Evolutionary conservation across 2,329 filamentous ascomycete genomes (phyloP).

Genomic region (Bipolaris gigantea): DNA sequence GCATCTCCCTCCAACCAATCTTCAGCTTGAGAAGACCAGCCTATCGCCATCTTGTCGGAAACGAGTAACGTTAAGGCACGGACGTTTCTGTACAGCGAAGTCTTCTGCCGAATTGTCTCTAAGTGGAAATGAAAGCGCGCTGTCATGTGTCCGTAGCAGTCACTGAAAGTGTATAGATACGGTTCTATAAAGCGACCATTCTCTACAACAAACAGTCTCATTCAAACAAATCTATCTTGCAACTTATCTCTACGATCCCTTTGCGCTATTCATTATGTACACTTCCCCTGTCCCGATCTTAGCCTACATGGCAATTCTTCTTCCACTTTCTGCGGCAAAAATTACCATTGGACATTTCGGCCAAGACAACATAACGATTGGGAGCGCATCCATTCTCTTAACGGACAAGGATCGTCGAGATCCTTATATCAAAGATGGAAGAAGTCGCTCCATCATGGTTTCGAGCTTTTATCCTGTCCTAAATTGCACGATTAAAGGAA

Average conservation of each 20-base stretch:
- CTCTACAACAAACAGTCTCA: not conserved
- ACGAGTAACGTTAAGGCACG: not conserved
- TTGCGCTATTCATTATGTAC: not conserved
- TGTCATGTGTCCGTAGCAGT: too few species aligned
- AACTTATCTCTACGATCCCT: not conserved
- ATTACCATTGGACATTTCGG: slow-evolving; percentile 10
- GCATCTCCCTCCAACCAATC: not conserved
- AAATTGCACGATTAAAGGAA: slow-evolving; percentile 13
- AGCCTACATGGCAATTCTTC: not conserved
- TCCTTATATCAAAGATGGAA: slow-evolving; percentile 23
- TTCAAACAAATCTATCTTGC: not conserved
- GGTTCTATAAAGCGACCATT: not conserved
- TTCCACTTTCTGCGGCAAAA: slow-evolving; percentile 1
- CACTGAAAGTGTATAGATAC: not conserved
- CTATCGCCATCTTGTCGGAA: not conserved
- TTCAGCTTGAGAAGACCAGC: not conserved
- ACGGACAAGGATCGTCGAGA: slow-evolving; percentile 26
- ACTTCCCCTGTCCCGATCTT: not conserved
- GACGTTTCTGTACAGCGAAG: not conserved
- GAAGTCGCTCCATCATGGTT: slow-evolving; percentile 26
- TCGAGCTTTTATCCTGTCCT: slow-evolving; percentile 28
- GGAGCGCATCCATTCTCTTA: slow-evolving; percentile 10
- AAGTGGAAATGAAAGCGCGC: not conserved
- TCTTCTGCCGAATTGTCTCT: too few species aligned
- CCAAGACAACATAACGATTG: slow-evolving; percentile 9